Base-by-base conservation (phyloP, 2,329 filamentous ascomycete genomes). In the Annulohypoxylon truncatum region DNA sequence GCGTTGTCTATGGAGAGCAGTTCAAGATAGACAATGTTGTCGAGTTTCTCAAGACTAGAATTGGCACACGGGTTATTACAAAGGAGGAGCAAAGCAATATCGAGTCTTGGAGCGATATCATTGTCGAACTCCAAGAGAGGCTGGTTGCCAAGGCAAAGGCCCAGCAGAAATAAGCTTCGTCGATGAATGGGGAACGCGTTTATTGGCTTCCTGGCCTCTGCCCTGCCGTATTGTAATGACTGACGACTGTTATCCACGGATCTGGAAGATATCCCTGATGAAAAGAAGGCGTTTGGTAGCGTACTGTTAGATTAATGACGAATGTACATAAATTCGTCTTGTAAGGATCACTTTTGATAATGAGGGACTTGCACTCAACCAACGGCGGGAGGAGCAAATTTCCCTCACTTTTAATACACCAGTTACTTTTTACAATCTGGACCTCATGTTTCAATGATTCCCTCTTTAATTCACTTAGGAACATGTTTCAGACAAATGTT, bases 11-110 rank as follows among this genome's bases (percentile, higher is more conserved):
- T 75, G 92, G 92, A 0, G 92, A 95, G 79, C 84, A 86, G 64
- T 94, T 94, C 77, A 92, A 93, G 69, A 87, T 89, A 69, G 86
- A 83, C 52, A 94, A 92, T 78, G 90, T 96, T 82, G 82, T 81
- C n/a, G 90, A 93, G 59, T 94, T 92, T 70, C 75, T 96, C 67
- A 77, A 81, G 10, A 84, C 84, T 33, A 83, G 85, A 76, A 80
- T 90, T 73, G 78, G 82, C 48, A 71, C 73, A n/a, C 71, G 55
- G n/a, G 74, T 77, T 66, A 77, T 61, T 67, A 76, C 68, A 64
- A 76, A 61, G 70, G 77, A 71, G 70, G 79, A 81, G 64, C 74
- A 75, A 4, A 74, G 67, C 7, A 73, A 71, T n/a, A 64, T 64
- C 4, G 76, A 79, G 63, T 77, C 76, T 12, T 90, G 88, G 88